Percentiles rank a stretch among this genome's conserved stretches.
Conservation (phyloP, 2,329 filamentous ascomycete species). For the Diaporthe sp. region DNA sequence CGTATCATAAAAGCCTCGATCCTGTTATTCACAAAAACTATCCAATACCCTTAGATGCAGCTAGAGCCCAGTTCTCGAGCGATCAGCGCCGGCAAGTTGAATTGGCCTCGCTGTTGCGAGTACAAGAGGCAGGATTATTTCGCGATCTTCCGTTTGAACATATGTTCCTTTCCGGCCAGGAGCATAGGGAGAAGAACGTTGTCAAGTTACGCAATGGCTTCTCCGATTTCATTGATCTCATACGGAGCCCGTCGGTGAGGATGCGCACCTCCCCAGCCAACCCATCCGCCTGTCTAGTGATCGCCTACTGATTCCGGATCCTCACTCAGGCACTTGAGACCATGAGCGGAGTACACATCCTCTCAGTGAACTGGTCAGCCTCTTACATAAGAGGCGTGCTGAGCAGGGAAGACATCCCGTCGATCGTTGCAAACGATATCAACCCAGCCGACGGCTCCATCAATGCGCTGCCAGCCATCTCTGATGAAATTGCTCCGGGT, state of each 20-base stretch:
- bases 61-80: background rate
- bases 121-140: conserved; percentile 62
- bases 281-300: background rate
- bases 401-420: conserved; percentile 46
- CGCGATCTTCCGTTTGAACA: conserved; percentile 51
- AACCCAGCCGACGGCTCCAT: conserved; percentile 39
- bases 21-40: background rate
- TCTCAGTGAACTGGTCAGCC: conserved; percentile 61
- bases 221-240: conserved; percentile 45
- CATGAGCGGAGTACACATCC: conserved; percentile 51
- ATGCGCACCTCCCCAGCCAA: background rate
- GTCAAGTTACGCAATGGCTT: conserved; percentile 59
- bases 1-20: conserved; percentile 49
- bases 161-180: conserved; percentile 56
- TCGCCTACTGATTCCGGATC: background rate
- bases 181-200: conserved; percentile 51
- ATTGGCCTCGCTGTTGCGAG: conserved; percentile 59
- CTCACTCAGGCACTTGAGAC: background rate
- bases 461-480: background rate
- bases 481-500: conserved; percentile 49
- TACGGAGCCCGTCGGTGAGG: conserved; percentile 19
- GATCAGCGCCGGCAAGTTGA: conserved; percentile 58
- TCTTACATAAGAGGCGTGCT: conserved; percentile 51
- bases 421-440: conserved; percentile 62
- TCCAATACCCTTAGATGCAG: background rate